Conservation (phyloP, 306 rosid genomes). For the Casuarina cunninghamiana region DNA sequence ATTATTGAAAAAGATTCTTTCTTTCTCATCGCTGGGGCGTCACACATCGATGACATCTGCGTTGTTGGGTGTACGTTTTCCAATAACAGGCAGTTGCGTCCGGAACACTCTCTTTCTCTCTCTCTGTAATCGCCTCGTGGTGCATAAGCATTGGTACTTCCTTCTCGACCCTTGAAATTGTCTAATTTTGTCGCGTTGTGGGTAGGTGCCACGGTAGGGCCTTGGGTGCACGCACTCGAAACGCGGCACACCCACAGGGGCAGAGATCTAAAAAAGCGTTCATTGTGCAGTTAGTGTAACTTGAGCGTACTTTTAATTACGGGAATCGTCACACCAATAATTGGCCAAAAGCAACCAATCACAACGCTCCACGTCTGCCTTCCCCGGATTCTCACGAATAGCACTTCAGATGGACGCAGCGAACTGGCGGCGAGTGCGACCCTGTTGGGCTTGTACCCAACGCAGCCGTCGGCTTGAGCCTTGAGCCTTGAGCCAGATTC, state of each 20-base stretch:
- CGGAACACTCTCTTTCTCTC: too few relatives aligned
- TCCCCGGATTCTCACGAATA: background rate
- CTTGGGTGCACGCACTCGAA: background rate
- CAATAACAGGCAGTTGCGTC: background rate
- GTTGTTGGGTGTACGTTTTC: background rate
- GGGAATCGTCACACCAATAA: constrained; percentile 3
- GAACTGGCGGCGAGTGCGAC: constrained; percentile 9
- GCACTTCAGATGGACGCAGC: constrained; percentile 15
- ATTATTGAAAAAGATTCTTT: too few relatives aligned
- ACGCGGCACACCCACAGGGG: background rate
- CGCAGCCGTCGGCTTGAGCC: background rate
- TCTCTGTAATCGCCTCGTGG: background rate
- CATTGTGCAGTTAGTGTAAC: background rate
- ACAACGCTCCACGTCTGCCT: background rate
- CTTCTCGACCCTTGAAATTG: too few relatives aligned
- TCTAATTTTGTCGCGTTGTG: background rate
- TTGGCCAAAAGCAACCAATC: background rate
- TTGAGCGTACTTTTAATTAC: background rate
- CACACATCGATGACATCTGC: background rate
- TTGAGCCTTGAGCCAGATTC: background rate
- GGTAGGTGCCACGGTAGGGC: background rate
- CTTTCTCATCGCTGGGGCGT: background rate
- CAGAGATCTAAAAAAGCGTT: background rate
- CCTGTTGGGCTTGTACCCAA: background rate
- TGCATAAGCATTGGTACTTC: too few relatives aligned